phyloP scores from a whole-genome alignment of 768 basidiomycete genomes.

The Kwoniella sp. region DNA sequence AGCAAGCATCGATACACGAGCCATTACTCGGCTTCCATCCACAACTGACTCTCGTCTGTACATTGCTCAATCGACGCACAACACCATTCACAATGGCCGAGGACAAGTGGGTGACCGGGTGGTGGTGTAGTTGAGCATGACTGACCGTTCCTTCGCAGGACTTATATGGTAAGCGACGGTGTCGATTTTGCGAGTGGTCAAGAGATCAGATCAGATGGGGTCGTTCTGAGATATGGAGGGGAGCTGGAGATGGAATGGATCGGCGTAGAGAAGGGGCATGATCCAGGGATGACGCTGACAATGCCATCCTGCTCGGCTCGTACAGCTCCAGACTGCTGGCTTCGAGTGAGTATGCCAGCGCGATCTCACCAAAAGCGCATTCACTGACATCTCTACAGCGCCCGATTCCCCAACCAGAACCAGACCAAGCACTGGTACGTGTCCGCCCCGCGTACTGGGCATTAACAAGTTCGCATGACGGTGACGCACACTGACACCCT shows the following conservation, averaged over 20 bases:
- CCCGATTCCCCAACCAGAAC: slow-evolving; percentile 57
- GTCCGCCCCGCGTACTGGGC: no score
- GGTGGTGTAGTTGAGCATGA: background rate
- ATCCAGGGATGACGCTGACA: background rate
- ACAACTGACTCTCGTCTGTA: background rate
- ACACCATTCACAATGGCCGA: slow-evolving; percentile 25
- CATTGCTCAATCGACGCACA: background rate
- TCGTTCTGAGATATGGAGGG: background rate
- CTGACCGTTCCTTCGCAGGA: slow-evolving; percentile 19
- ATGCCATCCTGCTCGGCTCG: background rate
- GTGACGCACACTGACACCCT: no score
- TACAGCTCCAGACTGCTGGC: slow-evolving; percentile 77
- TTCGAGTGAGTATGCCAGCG: slow-evolving; percentile 60
- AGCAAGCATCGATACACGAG: slow-evolving; percentile 4
- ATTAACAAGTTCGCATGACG: no score
- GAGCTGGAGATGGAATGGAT: background rate
- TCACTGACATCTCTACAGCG: slow-evolving; percentile 12
- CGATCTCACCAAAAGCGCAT: background rate
- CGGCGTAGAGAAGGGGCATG: background rate
- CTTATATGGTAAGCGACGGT: slow-evolving; percentile 46
- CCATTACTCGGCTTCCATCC: background rate
- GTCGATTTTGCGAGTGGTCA: no score
- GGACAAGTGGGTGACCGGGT: slow-evolving; percentile 25
- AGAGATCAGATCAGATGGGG: no score
- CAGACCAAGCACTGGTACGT: slow-evolving; percentile 93